Conservation (phyloP, 1,139 yeast genomes). For the Sugiyamaella japonica region DNA sequence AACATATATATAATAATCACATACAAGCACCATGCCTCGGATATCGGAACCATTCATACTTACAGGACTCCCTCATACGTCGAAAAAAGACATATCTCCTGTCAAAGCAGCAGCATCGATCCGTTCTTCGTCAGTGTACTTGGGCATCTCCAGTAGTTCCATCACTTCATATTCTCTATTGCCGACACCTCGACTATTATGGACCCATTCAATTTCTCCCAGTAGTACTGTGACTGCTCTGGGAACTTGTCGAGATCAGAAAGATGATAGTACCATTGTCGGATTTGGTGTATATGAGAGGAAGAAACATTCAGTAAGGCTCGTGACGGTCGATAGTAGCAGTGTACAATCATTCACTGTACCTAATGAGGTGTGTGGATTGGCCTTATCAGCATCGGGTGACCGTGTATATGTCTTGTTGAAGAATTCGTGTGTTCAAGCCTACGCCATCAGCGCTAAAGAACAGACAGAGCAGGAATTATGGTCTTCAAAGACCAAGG, state of each 20-base stretch:
- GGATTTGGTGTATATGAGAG: conserved; percentile 36
- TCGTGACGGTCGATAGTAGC: conserved; percentile 20
- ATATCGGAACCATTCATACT: conserved; percentile 39
- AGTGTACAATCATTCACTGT: conserved; percentile 10
- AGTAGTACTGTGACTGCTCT: conserved; percentile 47
- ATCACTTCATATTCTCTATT: conserved; percentile 68
- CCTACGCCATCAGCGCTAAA: conserved; percentile 18
- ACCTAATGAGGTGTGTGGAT: conserved; percentile 6
- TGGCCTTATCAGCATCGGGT: conserved; percentile 7
- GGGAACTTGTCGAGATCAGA: conserved; percentile 20
- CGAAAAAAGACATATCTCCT: conserved; percentile 20
- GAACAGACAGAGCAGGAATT: conserved; percentile 15
- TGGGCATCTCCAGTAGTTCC: conserved; percentile 77
- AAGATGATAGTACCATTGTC: conserved; percentile 18
- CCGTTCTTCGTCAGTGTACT: conserved; percentile 33
- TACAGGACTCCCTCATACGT: conserved; percentile 36
- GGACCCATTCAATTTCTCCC: conserved; percentile 74
- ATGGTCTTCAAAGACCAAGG: conserved; percentile 29
- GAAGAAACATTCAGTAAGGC: conserved; percentile 30
- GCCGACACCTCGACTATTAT: conserved; percentile 77
- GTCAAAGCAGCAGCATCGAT: conserved; percentile 9
- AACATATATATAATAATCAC: neutral
- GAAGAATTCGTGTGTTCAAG: conserved; percentile 27
- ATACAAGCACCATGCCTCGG: conserved; percentile 34
- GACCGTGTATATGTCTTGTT: conserved; percentile 25